Base-by-base conservation (phyloP, 306 rosid genomes). In the Pueraria montana region DNA sequence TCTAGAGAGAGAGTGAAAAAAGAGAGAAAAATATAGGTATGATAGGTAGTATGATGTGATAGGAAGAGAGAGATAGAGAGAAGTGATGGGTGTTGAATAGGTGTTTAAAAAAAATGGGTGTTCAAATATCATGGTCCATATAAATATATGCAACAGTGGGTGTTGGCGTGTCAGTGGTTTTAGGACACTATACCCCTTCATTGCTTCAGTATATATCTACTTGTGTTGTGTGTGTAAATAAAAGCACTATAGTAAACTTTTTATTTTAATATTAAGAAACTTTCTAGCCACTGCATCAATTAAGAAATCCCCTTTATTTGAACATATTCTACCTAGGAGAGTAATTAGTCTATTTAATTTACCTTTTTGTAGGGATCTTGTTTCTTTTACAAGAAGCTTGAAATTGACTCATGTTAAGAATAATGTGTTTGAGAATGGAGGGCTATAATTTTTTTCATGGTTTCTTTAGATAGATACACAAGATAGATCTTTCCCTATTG, bases 381-480 rank as follows among this genome's bases (percentile, higher is more conserved):
- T 38, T 79, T 6, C 27, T 80, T 58, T 59, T 3, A 45, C 11
- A 5, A 20, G 40, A 62, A 72, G 38, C 73, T 50, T 79, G 36
- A 64, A 73, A 79, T 34, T 65, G 52, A 79, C 80, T 78, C 62
- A 64, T 20, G 34, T 16, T 27, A 65, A 64, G 26, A 84, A 73
- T 73, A 65, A 64, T 30, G 77, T 55, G 62, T 70, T 78, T 50
- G 63, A 16, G 55, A 14, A 21, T 42, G 45, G 48, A 73, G 77
- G 49, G 11, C 30, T 32, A 27, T 20, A 4, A 0, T 81, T 40
- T 63, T 36, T 26, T 27, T 48, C 26, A 32, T 83, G 23, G 36
- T 70, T 77, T 61, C 55, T 69, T 36, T 36, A 34, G 74, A 45
- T 58, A 70, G 53, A 38, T 20, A 75, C 69, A 80, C 73, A 23